Evolutionary conservation across 257 asterid genomes (phyloP), one percentile per base, ranked within the genome.

Genomic region (Lycium barbarum): DNA sequence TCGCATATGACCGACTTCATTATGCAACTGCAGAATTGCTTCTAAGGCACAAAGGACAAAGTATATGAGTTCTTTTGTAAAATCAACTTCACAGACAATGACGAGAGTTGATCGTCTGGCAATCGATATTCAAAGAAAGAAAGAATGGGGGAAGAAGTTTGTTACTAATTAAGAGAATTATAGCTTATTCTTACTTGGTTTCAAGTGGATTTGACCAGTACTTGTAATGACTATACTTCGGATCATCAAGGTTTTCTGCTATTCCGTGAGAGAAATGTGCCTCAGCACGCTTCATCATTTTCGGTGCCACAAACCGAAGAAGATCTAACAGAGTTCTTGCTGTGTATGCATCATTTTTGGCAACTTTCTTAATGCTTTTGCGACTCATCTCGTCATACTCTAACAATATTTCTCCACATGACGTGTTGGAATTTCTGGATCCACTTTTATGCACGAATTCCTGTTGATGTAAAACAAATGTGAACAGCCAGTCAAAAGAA

Each of bases 151-250:
- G 53, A 8, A n/a, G 55, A 36, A 38, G 51, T 15, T 1, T 4
- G 4, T 17, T 15, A 12, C 1, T 68, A 38, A 4, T 68, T 68
- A 38, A 15, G 63, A 76, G 63, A 54, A 9, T 2, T 13, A 26
- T 8, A 7, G 63, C 63, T 7, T 51, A 51, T 76, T 12, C 82
- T 76, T 76, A 76, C 82, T 49, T 78, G 47, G 87, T 84, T 54
- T 84, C 83, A 20, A 84, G 83, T 63, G 87, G 84, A 53, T 84
- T 84, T 62, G 87, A 84, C 87, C 87, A 84, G 59, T 84, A 84
- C 76, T 84, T 84, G 53, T 84, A 65, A 79, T 84, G 87, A 47
- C 0, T 15, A 55, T 84, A 84, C 80, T 84, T 78, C 3, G 68
- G 87, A 79, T 84, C 84, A 2, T 84, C 84, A 38, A 84, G 83